Conservation (phyloP, 129 eudicot genomes). For the Helichrysum umbraculigerum region DNA sequence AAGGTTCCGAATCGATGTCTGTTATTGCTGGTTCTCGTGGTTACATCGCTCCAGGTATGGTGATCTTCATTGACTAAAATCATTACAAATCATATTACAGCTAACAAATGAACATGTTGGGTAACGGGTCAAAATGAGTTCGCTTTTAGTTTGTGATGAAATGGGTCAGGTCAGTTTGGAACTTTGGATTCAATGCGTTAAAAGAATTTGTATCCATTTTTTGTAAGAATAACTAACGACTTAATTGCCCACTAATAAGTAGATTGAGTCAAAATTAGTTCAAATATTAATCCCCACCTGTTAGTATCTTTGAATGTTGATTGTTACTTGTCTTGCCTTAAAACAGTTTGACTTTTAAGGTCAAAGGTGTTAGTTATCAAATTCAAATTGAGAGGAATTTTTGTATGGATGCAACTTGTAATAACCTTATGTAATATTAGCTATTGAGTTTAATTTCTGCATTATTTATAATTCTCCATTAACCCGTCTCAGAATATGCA, state of each 20-base stretch:
- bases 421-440: background rate
- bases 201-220: too few relatives aligned
- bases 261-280: too few relatives aligned
- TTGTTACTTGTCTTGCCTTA: too few relatives aligned
- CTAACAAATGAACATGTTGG: background rate
- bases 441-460: too few relatives aligned
- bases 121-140: background rate
- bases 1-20: constrained; percentile 74
- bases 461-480: background rate
- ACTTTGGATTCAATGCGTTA: too few relatives aligned
- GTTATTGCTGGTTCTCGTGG: constrained; percentile 94
- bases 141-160: background rate
- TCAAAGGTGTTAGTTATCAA: background rate
- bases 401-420: background rate
- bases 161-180: too few relatives aligned
- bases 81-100: background rate
- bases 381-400: background rate
- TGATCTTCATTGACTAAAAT: background rate
- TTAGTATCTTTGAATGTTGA: background rate
- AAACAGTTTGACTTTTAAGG: too few relatives aligned
- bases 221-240: too few relatives aligned
- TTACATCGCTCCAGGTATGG: constrained; percentile 89
- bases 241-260: too few relatives aligned
- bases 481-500: constrained; percentile 63
- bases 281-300: background rate